Percentiles rank a stretch among this genome's conserved stretches.
Conservation (phyloP, 129 eudicot genomes). For the Smallanthus sonchifolius region DNA sequence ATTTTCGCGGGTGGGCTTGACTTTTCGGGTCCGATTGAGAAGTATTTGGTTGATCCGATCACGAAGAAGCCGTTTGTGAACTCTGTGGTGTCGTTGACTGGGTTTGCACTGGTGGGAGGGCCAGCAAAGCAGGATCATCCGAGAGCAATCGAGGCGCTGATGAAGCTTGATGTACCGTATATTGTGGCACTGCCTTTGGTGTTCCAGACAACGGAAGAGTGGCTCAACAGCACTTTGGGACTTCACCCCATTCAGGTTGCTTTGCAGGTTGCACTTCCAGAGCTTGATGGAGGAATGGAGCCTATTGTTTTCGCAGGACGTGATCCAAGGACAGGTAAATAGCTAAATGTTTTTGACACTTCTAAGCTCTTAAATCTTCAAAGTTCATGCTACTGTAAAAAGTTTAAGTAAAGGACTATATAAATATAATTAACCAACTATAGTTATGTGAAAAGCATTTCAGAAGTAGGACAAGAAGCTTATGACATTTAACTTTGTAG, state of each 20-base stretch:
- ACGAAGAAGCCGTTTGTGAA: conserved; percentile 86
- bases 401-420: background rate
- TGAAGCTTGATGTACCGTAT: conserved; percentile 96
- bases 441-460: background rate
- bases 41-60: conserved; percentile 75
- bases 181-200: conserved; percentile 92
- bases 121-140: conserved; percentile 99
- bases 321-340: conserved; percentile 91
- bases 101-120: conserved; percentile 98
- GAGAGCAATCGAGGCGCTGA: conserved; percentile 80
- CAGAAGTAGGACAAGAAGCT: conserved; percentile 12
- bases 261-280: conserved; percentile 97
- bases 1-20: conserved; percentile 97
- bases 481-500: conserved; percentile 33
- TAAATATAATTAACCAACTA: background rate
- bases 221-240: conserved; percentile 97
- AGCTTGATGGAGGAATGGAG: conserved; percentile 99
- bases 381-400: background rate
- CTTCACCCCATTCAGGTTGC: conserved; percentile 99
- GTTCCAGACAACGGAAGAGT: conserved; percentile 98
- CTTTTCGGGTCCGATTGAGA: conserved; percentile 93
- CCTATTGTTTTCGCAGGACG: conserved; percentile 94
- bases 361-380: background rate
- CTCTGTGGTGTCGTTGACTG: conserved; percentile 83
- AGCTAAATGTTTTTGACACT: background rate